Evolutionary conservation across 306 rosid genomes (phyloP).

Genomic region (Biancaea sappan): DNA sequence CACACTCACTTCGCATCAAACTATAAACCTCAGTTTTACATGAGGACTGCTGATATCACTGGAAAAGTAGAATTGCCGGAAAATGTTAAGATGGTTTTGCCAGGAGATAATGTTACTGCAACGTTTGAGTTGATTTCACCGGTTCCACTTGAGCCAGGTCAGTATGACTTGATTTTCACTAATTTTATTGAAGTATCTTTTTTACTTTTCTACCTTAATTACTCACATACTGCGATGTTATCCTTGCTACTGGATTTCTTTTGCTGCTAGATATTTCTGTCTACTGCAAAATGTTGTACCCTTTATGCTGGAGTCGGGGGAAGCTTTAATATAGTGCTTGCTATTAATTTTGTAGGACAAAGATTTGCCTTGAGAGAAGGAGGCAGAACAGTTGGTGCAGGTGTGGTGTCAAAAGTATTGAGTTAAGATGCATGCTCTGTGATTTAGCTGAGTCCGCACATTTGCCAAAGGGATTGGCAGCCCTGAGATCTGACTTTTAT

Average conservation of each 20-base stretch:
- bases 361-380: constrained; percentile 99
- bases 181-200: neutral
- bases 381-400: constrained; percentile 99
- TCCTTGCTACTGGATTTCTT: neutral
- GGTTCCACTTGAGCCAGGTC: constrained; percentile 93
- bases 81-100: constrained; percentile 96
- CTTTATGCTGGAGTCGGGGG: neutral
- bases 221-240: neutral
- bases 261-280: neutral
- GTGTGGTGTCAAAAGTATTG: constrained; percentile 94
- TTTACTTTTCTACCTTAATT: neutral
- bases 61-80: constrained; percentile 95
- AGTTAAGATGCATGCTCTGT: constrained; percentile 37
- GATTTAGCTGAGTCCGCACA: constrained; percentile 35
- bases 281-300: neutral
- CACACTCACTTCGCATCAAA: constrained; percentile 97
- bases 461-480: constrained; percentile 33
- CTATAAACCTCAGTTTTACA: constrained; percentile 92
- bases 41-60: constrained; percentile 97
- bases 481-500: constrained; percentile 29
- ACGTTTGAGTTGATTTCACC: constrained; percentile 79
- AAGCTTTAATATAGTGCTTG: constrained; percentile 17
- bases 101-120: constrained; percentile 95
- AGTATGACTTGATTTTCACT: constrained; percentile 24
- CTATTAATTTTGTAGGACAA: constrained; percentile 68